These are phyloP conservation scores for Colletotrichum tofieldiae DNA, from an alignment of 2,329 filamentous ascomycete genomes.

Conservation along the genomic window DNA sequence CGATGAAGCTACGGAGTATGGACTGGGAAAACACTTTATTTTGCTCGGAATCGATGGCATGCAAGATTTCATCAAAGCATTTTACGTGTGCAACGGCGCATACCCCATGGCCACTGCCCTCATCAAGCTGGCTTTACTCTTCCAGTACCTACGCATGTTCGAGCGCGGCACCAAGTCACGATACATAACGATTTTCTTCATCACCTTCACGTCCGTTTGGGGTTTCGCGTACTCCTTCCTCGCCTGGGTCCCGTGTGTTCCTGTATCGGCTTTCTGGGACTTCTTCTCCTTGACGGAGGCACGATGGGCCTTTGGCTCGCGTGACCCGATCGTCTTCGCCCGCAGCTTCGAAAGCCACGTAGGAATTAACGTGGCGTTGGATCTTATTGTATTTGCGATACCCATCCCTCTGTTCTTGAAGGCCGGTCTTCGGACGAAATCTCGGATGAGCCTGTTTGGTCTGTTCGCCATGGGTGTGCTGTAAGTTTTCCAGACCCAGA, in stretches of 20 bases:
- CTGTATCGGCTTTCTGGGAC: constrained; percentile 52
- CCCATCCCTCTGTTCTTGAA: constrained; percentile 50
- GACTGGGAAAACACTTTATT: constrained; percentile 15
- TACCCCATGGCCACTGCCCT: constrained; percentile 44
- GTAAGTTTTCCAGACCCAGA: constrained; percentile 47
- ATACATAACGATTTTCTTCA: constrained; percentile 44
- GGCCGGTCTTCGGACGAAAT: constrained; percentile 47
- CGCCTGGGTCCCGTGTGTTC: constrained; percentile 53
- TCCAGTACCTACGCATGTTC: constrained; percentile 45
- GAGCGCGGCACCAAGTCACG: constrained; percentile 35
- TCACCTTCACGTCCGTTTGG: constrained; percentile 50
- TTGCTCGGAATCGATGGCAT: constrained; percentile 15
- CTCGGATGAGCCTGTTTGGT: constrained; percentile 49
- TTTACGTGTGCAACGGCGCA: constrained; percentile 43
- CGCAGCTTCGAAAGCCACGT: constrained; percentile 50
- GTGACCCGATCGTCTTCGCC: constrained; percentile 45
- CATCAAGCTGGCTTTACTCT: constrained; percentile 45
- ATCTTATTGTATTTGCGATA: constrained; percentile 52
- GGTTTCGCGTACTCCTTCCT: constrained; percentile 50
- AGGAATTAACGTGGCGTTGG: constrained; percentile 51
- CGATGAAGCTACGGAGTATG: constrained; percentile 4
- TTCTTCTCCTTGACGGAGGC: constrained; percentile 26
- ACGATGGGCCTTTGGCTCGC: constrained; percentile 52
- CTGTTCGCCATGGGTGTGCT: constrained; percentile 51
- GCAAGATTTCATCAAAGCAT: constrained; percentile 37